A percentile compares a stretch with the other conserved stretches of the same genome.
Evolutionary conservation across 1,284 basidiomycete species (phyloP).

Genomic region (Ceratobasidium sp.): DNA sequence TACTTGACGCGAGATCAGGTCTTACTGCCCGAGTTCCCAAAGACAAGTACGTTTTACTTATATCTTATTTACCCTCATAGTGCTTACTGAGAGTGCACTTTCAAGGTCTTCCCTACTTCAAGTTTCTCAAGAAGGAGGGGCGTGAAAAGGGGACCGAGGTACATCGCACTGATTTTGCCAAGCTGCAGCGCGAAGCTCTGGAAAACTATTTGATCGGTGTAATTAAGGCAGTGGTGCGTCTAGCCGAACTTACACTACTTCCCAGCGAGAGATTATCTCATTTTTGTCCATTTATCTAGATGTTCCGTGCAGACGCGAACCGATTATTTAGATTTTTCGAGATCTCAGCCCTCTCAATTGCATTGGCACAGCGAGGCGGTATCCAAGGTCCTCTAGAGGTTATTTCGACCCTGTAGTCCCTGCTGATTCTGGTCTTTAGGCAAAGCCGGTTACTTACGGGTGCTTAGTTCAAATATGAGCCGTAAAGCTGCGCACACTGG

Average conservation of each 20-base stretch:
- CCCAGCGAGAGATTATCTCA: constrained; percentile 27
- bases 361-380: constrained; percentile 86
- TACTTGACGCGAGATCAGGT: constrained; percentile 74
- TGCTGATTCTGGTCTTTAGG: constrained; percentile 57
- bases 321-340: constrained; percentile 95
- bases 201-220: constrained; percentile 92
- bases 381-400: constrained; percentile 57
- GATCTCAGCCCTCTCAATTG: constrained; percentile 88
- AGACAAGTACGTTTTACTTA: constrained; percentile 64
- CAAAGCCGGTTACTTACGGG: constrained; percentile 88
- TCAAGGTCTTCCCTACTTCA: constrained; percentile 88
- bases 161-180: constrained; percentile 80
- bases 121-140: constrained; percentile 75
- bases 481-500: constrained; percentile 64
- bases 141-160: constrained; percentile 65
- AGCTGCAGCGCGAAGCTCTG: constrained; percentile 81
- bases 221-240: constrained; percentile 86
- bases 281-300: constrained; percentile 65
- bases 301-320: constrained; percentile 96
- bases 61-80: neutral
- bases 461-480: constrained; percentile 59
- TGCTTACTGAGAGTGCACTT: neutral
- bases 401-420: neutral
- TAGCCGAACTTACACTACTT: constrained; percentile 9
- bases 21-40: constrained; percentile 92